phyloP scores from a whole-genome alignment of 2,329 filamentous ascomycete species.

The Myriosclerotinia curreyana region DNA sequence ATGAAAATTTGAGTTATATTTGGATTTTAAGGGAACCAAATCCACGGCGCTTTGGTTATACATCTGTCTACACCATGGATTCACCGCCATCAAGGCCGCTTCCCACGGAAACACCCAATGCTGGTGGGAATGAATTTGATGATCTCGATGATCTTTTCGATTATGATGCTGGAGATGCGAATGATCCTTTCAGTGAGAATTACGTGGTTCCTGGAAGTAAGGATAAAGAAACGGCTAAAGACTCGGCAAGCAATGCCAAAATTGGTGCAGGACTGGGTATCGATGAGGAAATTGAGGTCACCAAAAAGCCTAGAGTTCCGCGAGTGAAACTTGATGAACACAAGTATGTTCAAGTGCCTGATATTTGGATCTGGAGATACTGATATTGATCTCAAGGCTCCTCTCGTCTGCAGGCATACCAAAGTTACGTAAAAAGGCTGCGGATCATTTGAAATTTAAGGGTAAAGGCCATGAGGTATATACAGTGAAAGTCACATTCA shows the following conservation, averaged over 20 bases:
- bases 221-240: slow-evolving; percentile 45
- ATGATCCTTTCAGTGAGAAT: slow-evolving; percentile 36
- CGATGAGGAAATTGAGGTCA: slow-evolving; percentile 80
- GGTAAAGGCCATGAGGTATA: slow-evolving; percentile 88
- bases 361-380: slow-evolving; percentile 19
- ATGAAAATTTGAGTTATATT: not conserved
- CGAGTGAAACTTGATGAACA: slow-evolving; percentile 84
- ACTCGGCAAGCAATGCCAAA: slow-evolving; percentile 41
- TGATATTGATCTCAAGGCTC: slow-evolving; percentile 53
- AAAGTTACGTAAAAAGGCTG: slow-evolving; percentile 69
- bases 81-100: slow-evolving; percentile 21
- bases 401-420: slow-evolving; percentile 81
- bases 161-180: slow-evolving; percentile 58
- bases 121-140: slow-evolving; percentile 51
- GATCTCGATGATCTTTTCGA: slow-evolving; percentile 60
- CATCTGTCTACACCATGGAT: not conserved
- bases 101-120: slow-evolving; percentile 33
- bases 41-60: not conserved
- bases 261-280: slow-evolving; percentile 65
- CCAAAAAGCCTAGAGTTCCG: slow-evolving; percentile 67
- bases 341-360: slow-evolving; percentile 48
- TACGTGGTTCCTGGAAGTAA: slow-evolving; percentile 29
- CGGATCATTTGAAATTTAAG: slow-evolving; percentile 71
- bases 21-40: not conserved
- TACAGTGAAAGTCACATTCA: not conserved